phyloP scores from a whole-genome alignment of 495 filamentous ascomycete genomes.

The Lepidopterella palustris region DNA sequence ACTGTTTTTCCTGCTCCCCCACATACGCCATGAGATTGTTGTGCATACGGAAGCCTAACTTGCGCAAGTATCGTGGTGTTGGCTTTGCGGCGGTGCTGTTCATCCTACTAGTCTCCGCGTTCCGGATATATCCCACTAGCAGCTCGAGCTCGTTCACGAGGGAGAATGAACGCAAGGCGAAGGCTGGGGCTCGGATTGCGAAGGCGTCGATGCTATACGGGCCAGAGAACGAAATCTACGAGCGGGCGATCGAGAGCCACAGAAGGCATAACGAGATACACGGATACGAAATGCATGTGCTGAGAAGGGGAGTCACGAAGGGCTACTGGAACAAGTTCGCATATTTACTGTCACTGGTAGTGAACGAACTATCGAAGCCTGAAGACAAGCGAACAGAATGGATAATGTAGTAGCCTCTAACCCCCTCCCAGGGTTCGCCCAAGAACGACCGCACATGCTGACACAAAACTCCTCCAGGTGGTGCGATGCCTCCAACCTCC shows the following conservation, averaged over 20 bases:
- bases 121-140: background rate
- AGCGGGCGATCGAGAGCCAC: slow-evolving; percentile 41
- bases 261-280: slow-evolving; percentile 35
- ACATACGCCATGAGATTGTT: background rate
- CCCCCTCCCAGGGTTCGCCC: background rate
- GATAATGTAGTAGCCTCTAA: slow-evolving; percentile 38
- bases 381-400: slow-evolving; percentile 37
- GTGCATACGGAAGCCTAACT: background rate
- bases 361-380: slow-evolving; percentile 41
- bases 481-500: slow-evolving; percentile 41
- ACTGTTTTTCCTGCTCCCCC: background rate
- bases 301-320: slow-evolving; percentile 34
- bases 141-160: background rate
- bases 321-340: slow-evolving; percentile 42
- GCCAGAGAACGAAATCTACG: slow-evolving; percentile 29
- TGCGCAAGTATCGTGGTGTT: background rate
- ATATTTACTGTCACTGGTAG: slow-evolving; percentile 40
- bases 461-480: slow-evolving; percentile 31
- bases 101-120: background rate
- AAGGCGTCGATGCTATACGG: slow-evolving; percentile 4
- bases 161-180: background rate
- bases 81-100: background rate
- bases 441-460: background rate
- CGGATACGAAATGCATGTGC: slow-evolving; percentile 40
- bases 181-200: background rate